These are phyloP conservation scores for Phaseolus lunatus DNA, from an alignment of 306 rosid species.

Conservation along the genomic window DNA sequence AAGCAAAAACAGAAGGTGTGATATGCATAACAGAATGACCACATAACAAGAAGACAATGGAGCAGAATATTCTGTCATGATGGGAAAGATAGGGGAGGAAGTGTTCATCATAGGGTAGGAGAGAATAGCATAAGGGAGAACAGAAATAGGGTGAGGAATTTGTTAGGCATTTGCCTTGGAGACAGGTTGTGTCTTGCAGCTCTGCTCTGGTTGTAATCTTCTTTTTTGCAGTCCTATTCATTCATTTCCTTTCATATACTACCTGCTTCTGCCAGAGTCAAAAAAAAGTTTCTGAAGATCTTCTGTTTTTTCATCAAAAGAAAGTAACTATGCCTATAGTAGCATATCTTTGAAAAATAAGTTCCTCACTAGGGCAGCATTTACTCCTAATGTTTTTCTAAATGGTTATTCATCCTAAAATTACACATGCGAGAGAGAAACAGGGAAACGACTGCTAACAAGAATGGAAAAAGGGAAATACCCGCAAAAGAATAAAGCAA, in stretches of 20 bases:
- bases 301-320: neutral
- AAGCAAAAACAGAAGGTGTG: too few species aligned
- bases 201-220: too few species aligned
- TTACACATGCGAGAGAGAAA: neutral
- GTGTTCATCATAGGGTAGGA: too few species aligned
- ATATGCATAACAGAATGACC: too few species aligned
- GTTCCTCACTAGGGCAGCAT: neutral
- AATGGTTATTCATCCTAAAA: neutral
- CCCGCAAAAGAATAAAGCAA: neutral
- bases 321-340: neutral
- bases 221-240: neutral
- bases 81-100: too few species aligned
- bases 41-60: too few species aligned
- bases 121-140: too few species aligned
- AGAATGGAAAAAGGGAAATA: neutral
- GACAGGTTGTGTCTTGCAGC: too few species aligned
- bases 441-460: neutral
- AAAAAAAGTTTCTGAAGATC: neutral
- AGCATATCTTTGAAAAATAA: constrained; percentile 5
- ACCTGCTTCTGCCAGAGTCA: neutral
- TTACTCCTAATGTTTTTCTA: neutral
- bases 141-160: too few species aligned
- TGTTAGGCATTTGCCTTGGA: too few species aligned
- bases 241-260: neutral
- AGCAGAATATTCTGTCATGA: too few species aligned